A percentile compares a stretch with the other conserved stretches of the same genome.
These are phyloP conservation scores for Chrysoporthe cubensis DNA, from an alignment of 2,329 filamentous ascomycete genomes.

Conservation along the genomic window DNA sequence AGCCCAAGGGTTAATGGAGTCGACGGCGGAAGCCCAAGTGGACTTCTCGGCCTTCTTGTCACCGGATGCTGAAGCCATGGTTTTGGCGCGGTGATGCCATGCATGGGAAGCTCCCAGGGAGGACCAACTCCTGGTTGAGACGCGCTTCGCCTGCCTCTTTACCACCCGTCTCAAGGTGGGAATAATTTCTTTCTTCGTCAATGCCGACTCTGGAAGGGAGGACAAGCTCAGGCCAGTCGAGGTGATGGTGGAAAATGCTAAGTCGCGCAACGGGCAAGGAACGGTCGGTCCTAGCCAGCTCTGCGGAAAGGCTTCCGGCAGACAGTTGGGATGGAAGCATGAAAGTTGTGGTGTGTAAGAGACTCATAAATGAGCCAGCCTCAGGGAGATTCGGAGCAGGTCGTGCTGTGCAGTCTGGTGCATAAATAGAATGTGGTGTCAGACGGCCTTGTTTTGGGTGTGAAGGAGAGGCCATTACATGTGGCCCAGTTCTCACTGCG, in stretches of 20 bases:
- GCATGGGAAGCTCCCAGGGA: conserved; percentile 24
- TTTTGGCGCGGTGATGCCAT: conserved; percentile 33
- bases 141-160: conserved; percentile 24
- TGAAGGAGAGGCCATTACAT: conserved; percentile 9
- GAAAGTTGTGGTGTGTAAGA: neutral
- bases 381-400: neutral
- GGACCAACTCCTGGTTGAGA: conserved; percentile 28
- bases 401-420: neutral
- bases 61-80: conserved; percentile 42
- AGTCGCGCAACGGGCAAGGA: neutral
- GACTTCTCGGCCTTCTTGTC: conserved; percentile 62
- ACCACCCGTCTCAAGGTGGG: conserved; percentile 23
- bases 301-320: neutral
- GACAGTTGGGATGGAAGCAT: conserved; percentile 3
- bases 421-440: conserved; percentile 16
- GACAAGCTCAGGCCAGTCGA: neutral
- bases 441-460: conserved; percentile 1
- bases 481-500: conserved; percentile 13
- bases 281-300: neutral
- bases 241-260: neutral
- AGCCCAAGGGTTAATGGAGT: conserved; percentile 66
- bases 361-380: conserved; percentile 3
- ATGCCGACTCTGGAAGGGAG: conserved; percentile 14
- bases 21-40: conserved; percentile 63
- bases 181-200: conserved; percentile 6